A percentile compares a stretch with the other conserved stretches of the same genome.
phyloP scores from a whole-genome alignment of 2,329 filamentous ascomycete genomes.

The Diplodia intermedia region DNA sequence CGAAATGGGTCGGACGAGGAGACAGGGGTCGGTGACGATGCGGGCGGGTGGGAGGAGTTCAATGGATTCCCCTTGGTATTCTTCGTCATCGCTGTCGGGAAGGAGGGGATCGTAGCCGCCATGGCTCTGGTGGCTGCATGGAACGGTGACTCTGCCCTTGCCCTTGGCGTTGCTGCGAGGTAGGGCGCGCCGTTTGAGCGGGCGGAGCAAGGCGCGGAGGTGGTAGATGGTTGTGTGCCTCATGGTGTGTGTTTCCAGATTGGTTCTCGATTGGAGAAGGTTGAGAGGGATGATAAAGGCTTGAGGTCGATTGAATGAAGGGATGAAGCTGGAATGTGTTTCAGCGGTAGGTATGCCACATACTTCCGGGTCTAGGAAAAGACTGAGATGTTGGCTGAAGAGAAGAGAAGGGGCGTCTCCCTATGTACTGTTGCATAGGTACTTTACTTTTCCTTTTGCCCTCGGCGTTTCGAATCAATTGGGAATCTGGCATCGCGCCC shows the following conservation, averaged over 20 bases:
- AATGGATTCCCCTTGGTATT: background rate
- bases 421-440: slow-evolving; percentile 17
- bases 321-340: background rate
- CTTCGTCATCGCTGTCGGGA: background rate
- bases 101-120: slow-evolving; percentile 1
- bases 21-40: background rate
- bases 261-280: background rate
- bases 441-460: background rate
- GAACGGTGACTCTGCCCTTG: background rate
- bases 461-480: slow-evolving; percentile 21
- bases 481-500: background rate
- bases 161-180: background rate
- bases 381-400: background rate
- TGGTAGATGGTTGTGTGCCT: slow-evolving; percentile 13
- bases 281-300: background rate
- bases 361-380: background rate
- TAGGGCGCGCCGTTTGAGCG: slow-evolving; percentile 8
- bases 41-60: slow-evolving; percentile 19
- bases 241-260: background rate
- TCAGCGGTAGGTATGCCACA: background rate
- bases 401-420: background rate
- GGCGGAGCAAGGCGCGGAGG: slow-evolving; percentile 16
- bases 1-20: background rate
- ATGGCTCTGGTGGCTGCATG: slow-evolving; percentile 1
- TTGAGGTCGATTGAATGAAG: background rate